Evolutionary conservation across 2,329 filamentous ascomycete species (phyloP).

Genomic region (Dendryphion nanum): DNA sequence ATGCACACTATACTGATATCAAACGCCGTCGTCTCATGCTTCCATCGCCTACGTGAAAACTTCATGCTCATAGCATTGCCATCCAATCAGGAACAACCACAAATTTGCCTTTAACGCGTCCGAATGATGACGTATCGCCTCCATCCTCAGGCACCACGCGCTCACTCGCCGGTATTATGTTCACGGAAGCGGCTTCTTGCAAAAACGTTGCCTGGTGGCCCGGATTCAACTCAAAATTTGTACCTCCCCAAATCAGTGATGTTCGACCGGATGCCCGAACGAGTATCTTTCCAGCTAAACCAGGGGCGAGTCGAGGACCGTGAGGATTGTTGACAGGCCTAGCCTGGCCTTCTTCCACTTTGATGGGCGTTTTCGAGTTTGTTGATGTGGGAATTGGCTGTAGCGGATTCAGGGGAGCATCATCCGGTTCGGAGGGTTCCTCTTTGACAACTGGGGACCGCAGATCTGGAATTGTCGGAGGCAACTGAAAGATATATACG

Average conservation of each 20-base stretch:
- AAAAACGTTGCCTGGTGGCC: constrained; percentile 58
- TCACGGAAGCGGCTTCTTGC: constrained; percentile 55
- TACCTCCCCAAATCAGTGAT: constrained; percentile 63
- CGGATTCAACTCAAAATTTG: constrained; percentile 56
- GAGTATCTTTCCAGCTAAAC: constrained; percentile 60
- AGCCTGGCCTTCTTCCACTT: constrained; percentile 29
- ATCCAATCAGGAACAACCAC: constrained; percentile 62
- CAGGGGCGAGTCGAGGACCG: constrained; percentile 33
- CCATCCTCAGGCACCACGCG: constrained; percentile 34
- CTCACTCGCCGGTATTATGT: constrained; percentile 32
- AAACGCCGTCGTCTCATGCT: background rate
- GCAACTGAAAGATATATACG: constrained; percentile 64
- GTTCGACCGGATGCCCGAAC: constrained; percentile 62
- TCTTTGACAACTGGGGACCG: constrained; percentile 38
- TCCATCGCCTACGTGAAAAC: background rate
- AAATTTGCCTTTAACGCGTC: constrained; percentile 64
- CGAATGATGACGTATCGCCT: constrained; percentile 55
- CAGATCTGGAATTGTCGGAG: constrained; percentile 60
- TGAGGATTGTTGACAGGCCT: too few species aligned
- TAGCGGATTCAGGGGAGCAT: background rate
- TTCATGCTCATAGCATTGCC: background rate
- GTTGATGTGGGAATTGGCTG: constrained; percentile 12
- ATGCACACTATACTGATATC: too few species aligned
- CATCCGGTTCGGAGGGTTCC: constrained; percentile 19
- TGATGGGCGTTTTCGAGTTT: constrained; percentile 16